A percentile compares a stretch with the other conserved stretches of the same genome.
phyloP scores from a whole-genome alignment of 202 grass and related monocot genomes.

The Carex arenaria region DNA sequence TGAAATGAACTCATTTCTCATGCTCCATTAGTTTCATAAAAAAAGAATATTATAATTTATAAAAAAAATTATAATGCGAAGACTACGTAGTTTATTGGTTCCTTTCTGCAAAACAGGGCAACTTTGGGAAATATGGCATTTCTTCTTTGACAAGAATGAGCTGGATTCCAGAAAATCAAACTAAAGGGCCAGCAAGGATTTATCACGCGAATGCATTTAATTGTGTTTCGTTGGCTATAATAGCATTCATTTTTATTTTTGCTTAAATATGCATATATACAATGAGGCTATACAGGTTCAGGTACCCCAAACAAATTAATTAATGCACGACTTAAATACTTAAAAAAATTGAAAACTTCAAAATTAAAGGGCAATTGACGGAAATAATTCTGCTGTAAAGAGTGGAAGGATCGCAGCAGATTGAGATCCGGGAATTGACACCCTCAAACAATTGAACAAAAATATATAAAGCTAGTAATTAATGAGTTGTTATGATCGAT shows the following conservation, averaged over 20 bases:
- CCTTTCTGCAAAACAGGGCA: too few species aligned
- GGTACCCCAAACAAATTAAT: background rate
- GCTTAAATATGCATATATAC: background rate
- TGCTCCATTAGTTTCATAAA: too few species aligned
- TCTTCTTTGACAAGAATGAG: background rate
- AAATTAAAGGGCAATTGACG: conserved; percentile 10
- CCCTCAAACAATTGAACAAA: background rate
- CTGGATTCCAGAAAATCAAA: background rate
- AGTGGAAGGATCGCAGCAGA: too few species aligned
- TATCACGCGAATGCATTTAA: background rate
- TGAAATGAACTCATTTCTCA: too few species aligned
- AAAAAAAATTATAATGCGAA: background rate
- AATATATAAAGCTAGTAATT: too few species aligned
- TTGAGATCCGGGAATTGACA: background rate
- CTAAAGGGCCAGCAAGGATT: background rate
- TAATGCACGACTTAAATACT: background rate
- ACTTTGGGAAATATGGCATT: background rate
- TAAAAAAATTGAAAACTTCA: background rate
- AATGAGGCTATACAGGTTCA: background rate
- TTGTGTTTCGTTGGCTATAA: background rate
- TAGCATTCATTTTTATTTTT: background rate
- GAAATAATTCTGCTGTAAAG: too few species aligned
- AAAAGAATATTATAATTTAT: too few species aligned
- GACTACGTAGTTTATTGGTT: background rate
- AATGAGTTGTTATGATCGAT: too few species aligned